Evolutionary conservation across 768 basidiomycete species (phyloP).

Genomic region (Lactifluus echinatus): DNA sequence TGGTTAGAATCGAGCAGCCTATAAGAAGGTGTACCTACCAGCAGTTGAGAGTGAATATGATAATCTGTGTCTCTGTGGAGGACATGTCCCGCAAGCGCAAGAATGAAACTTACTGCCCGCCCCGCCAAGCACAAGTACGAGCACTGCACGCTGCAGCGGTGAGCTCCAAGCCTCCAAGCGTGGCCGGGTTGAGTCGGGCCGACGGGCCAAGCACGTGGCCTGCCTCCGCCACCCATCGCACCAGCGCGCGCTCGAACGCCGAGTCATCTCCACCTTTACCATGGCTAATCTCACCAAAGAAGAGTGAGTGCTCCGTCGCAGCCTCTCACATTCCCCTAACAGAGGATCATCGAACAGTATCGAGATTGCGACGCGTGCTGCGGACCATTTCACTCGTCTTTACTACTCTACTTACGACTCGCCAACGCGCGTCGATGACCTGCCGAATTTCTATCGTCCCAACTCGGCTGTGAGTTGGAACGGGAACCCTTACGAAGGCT

Average conservation of each 20-base stretch:
- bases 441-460: conserved; percentile 75
- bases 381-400: conserved; percentile 73
- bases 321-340: too few species aligned
- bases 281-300: conserved; percentile 30
- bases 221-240: background rate
- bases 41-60: conserved; percentile 70
- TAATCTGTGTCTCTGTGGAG: conserved; percentile 36
- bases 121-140: too few species aligned
- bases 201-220: background rate
- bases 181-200: too few species aligned
- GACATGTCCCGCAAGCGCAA: conserved; percentile 20
- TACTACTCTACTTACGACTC: conserved; percentile 83
- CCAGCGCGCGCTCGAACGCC: too few species aligned
- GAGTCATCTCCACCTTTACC: background rate
- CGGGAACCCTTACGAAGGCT: conserved; percentile 68
- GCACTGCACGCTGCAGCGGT: too few species aligned
- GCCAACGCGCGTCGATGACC: conserved; percentile 59
- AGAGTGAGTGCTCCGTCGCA: conserved; percentile 27
- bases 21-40: conserved; percentile 40
- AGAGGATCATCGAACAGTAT: conserved; percentile 43
- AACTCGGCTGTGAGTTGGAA: conserved; percentile 79
- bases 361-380: conserved; percentile 77
- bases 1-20: background rate
- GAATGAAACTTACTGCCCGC: too few species aligned
- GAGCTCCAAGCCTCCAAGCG: too few species aligned